Conservation (phyloP, 768 basidiomycete genomes). For the Pisolithus sp. region DNA sequence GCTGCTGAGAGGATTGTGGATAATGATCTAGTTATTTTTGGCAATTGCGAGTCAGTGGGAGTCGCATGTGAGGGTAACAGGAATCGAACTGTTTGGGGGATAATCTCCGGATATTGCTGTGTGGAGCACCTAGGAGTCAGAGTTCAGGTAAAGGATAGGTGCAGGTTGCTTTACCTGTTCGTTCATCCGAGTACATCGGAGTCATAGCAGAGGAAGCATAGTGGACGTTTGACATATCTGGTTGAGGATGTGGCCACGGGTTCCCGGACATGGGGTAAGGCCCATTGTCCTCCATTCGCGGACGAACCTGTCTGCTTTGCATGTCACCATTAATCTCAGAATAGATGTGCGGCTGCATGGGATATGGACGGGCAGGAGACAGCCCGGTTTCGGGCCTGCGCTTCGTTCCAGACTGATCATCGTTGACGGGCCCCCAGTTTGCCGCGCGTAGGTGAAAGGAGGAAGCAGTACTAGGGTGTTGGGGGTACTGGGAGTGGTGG, state of each 20-base stretch:
- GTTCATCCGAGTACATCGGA: constrained; percentile 52
- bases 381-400: constrained; percentile 30
- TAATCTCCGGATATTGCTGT: constrained; percentile 41
- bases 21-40: constrained; percentile 23
- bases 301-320: constrained; percentile 20
- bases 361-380: constrained; percentile 29
- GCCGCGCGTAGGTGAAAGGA: constrained; percentile 58
- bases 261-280: constrained; percentile 23
- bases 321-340: constrained; percentile 30
- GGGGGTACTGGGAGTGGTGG: constrained; percentile 21
- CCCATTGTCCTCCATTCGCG: constrained; percentile 28
- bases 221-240: constrained; percentile 28
- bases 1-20: constrained; percentile 28
- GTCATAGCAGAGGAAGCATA: constrained; percentile 41
- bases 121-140: constrained; percentile 12
- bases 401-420: constrained; percentile 30
- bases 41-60: constrained; percentile 12
- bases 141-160: constrained; percentile 8
- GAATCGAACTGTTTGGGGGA: constrained; percentile 30
- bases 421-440: constrained; percentile 43
- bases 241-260: constrained; percentile 27
- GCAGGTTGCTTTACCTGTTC: constrained; percentile 38
- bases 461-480: constrained; percentile 22
- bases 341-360: constrained; percentile 28
- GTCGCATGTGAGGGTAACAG: constrained; percentile 1